Evolutionary conservation across 2,329 filamentous ascomycete species (phyloP), one percentile per base, ranked within the genome.

Genomic region (Lachnellula willkommii): DNA sequence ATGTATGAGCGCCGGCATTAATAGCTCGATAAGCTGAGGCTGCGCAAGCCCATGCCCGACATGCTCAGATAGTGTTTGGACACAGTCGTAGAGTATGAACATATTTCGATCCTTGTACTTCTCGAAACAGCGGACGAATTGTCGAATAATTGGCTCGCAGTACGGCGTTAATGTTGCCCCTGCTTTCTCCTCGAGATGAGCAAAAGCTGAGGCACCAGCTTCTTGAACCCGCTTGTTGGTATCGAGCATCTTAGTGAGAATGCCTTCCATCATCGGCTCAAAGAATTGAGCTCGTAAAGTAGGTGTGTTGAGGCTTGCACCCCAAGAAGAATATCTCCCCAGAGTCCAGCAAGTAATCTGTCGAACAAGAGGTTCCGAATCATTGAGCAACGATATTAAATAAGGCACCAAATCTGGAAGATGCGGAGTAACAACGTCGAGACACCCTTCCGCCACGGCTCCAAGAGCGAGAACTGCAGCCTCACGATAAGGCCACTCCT

Each of bases 41-140:
- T 84, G 80, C n/a, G 90, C 88, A 62, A 99, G 78, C 36, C 88
- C 84, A 6, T 87, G 84, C 11, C 90, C 91, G 53, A 97, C 88
- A 68, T 90, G 88, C 72, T 99, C 94, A 3, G 94, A 94, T 55
- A 99, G 78, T 0, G 94, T 99, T 75, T 99, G 94, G 36, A 99
- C 90, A 71, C 94, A 97, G 74, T 99, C 94, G 75, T 99, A 99
- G 36, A 99, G 82, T 53, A 97, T 95, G 75, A 95, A 96, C 84
- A 97, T 96, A 75, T 99, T 99, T 67, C 90, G 87, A 73, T 97
- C 93, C 79, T 99, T 97, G 82, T 97, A 99, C 73, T 89, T 91
- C 52, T 79, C 82, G 73, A 99, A 99, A 72, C 94, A 99, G 58
- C 82, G 79, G 52, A 96, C 91, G 68, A 93, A 97, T 70, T 97